Evolutionary conservation across 2,329 filamentous ascomycete genomes (phyloP).

Genomic region (Colletotrichum sp.): DNA sequence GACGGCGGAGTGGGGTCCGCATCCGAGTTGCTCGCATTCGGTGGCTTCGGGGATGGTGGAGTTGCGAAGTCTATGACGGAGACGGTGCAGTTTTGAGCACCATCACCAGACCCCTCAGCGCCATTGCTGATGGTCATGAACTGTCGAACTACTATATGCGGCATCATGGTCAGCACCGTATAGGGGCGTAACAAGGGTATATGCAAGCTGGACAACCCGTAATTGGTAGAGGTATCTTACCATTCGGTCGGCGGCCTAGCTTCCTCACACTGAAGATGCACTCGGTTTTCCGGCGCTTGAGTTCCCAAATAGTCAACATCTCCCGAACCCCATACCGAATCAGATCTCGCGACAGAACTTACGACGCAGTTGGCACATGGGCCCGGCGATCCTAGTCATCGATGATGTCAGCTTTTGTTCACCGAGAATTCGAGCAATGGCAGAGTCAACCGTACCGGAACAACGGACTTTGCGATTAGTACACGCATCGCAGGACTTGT

Average conservation of each 20-base stretch:
- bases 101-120: background rate
- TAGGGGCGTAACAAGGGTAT: background rate
- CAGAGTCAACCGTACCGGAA: constrained; percentile 29
- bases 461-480: constrained; percentile 45
- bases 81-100: background rate
- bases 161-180: background rate
- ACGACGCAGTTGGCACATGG: constrained; percentile 34
- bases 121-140: background rate
- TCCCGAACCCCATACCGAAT: background rate
- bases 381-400: background rate
- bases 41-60: background rate
- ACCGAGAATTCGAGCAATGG: background rate
- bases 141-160: constrained; percentile 13
- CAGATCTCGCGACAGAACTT: background rate
- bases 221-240: constrained; percentile 4
- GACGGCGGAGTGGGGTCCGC: background rate
- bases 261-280: constrained; percentile 30
- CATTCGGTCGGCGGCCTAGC: constrained; percentile 25
- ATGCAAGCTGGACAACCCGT: background rate
- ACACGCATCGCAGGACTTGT: constrained; percentile 42
- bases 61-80: constrained; percentile 13
- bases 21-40: background rate
- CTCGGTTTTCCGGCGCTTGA: constrained; percentile 19
- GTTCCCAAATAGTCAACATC: background rate
- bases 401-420: background rate